phyloP scores from a whole-genome alignment of 305 asterid genomes.

The Ruellia speciosa region DNA sequence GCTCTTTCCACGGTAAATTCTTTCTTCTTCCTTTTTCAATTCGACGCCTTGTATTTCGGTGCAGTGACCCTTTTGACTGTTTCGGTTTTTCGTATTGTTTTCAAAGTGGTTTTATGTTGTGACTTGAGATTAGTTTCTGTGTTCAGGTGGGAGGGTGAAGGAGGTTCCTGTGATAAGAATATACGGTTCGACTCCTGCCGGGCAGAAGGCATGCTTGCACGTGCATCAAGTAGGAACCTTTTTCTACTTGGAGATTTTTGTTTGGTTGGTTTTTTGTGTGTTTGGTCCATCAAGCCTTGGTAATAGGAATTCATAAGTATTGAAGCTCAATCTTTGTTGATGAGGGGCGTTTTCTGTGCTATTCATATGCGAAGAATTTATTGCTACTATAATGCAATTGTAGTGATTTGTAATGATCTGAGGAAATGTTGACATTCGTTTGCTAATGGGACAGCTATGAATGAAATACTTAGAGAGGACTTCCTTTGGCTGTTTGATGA shows the following conservation, averaged over 20 bases:
- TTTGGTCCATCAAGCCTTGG: background rate
- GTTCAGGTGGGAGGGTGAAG: constrained; percentile 82
- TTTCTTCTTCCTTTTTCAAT: background rate
- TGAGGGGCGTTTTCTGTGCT: too few species aligned
- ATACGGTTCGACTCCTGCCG: constrained; percentile 90
- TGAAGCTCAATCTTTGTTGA: too few species aligned
- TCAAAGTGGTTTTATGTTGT: constrained; percentile 16
- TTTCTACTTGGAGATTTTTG: constrained; percentile 8
- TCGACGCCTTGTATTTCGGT: background rate
- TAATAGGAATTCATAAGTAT: too few species aligned
- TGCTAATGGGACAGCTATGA: too few species aligned
- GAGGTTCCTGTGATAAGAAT: constrained; percentile 89
- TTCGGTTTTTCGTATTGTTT: constrained; percentile 1
- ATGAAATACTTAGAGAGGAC: too few species aligned
- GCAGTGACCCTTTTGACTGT: background rate
- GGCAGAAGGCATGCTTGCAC: constrained; percentile 94
- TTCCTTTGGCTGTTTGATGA: too few species aligned
- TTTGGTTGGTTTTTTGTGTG: constrained; percentile 2
- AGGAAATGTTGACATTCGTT: too few species aligned
- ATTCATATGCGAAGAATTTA: too few species aligned
- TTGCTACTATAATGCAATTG: too few species aligned
- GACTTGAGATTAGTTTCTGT: constrained; percentile 1
- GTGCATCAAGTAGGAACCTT: constrained; percentile 59
- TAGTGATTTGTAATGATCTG: too few species aligned
- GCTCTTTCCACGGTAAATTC: constrained; percentile 57